A percentile compares a stretch with the other conserved stretches of the same genome.
Evolutionary conservation across 495 filamentous ascomycete species (phyloP).

Genomic region (Trichoderma gamsii): DNA sequence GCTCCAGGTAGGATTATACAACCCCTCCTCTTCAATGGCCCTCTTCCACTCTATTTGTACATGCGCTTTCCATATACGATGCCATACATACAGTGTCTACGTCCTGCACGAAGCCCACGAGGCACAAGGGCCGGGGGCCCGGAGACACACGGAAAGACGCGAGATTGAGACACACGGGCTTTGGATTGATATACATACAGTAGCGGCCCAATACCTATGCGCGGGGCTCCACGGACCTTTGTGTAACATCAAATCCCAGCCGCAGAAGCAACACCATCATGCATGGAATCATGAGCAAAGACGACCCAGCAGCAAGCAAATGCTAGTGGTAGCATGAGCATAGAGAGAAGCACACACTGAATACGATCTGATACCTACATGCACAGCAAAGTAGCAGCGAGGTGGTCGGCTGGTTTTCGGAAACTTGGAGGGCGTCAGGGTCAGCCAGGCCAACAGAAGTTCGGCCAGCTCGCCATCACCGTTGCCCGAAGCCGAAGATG

Average conservation of each 20-base stretch:
- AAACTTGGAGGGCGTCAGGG: neutral
- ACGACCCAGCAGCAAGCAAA: neutral
- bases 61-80: neutral
- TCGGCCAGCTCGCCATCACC: neutral
- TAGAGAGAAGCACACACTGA: neutral
- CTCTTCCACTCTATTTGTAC: neutral
- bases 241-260: slow-evolving; percentile 2
- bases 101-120: neutral
- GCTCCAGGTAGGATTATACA: neutral
- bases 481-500: neutral
- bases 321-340: neutral
- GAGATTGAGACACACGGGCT: neutral
- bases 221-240: neutral
- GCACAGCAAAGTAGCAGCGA: neutral
- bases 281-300: neutral
- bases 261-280: neutral
- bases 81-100: neutral
- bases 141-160: neutral
- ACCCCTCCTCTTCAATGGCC: neutral
- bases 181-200: no score
- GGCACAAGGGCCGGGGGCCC: neutral
- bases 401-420: neutral
- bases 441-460: neutral
- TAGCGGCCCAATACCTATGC: neutral
- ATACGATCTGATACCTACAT: slow-evolving; percentile 2